Evolutionary conservation across 768 basidiomycete genomes (phyloP).

Genomic region (Tulasnella sp.): DNA sequence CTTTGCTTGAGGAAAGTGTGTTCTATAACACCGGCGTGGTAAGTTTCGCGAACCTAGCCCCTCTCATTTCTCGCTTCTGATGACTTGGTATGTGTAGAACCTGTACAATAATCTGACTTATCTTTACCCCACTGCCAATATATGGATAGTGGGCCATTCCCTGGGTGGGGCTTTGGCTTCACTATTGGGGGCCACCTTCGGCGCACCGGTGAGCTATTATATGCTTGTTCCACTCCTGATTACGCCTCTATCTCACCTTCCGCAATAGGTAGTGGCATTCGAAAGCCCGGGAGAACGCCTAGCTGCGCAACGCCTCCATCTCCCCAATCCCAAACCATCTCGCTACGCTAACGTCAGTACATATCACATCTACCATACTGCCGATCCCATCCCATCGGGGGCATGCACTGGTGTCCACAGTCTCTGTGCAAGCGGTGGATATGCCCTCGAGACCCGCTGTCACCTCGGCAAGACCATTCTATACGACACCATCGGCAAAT

Average conservation of each 20-base stretch:
- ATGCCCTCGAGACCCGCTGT: slow-evolving; percentile 78
- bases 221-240: neutral
- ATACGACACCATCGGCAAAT: slow-evolving; percentile 77
- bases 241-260: neutral
- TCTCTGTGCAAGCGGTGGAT: slow-evolving; percentile 71
- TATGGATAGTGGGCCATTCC: slow-evolving; percentile 56
- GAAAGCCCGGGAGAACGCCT: slow-evolving; percentile 56
- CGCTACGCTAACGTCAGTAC: slow-evolving; percentile 24
- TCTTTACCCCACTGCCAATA: slow-evolving; percentile 47
- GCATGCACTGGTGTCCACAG: slow-evolving; percentile 68
- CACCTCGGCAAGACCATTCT: slow-evolving; percentile 74
- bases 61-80: no score
- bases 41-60: no score
- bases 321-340: slow-evolving; percentile 65
- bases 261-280: slow-evolving; percentile 44
- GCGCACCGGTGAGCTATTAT: slow-evolving; percentile 33
- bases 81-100: slow-evolving; percentile 29
- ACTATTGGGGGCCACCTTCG: slow-evolving; percentile 54
- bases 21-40: slow-evolving; percentile 87
- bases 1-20: slow-evolving; percentile 79
- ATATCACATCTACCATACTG: slow-evolving; percentile 78
- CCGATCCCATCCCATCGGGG: slow-evolving; percentile 87
- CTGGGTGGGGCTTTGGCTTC: slow-evolving; percentile 58
- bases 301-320: slow-evolving; percentile 59
- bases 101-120: slow-evolving; percentile 47